Evolutionary conservation across 169 alveolate species (phyloP).

Genomic region (Eimeria acervulina): DNA sequence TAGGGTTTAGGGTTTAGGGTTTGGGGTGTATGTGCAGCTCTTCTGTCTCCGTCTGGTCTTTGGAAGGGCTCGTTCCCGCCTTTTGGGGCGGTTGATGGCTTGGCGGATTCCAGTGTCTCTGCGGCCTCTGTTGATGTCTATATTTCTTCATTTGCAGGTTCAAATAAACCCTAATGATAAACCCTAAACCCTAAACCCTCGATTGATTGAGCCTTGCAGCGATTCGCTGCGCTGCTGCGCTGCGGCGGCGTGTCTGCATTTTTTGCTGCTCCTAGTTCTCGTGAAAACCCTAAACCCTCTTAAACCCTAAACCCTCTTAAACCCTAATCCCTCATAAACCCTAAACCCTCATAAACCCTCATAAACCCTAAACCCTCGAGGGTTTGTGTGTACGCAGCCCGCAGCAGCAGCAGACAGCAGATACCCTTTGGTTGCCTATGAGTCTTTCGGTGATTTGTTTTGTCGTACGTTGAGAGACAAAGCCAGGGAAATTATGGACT

Average conservation of each 20-base stretch:
- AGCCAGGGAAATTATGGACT: constrained; percentile 6
- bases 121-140: neutral
- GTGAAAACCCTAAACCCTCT: no score
- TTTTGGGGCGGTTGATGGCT: neutral
- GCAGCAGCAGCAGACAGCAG: constrained; percentile 95
- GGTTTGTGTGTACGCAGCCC: constrained; percentile 88
- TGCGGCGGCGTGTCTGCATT: no score
- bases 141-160: neutral
- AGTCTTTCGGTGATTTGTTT: constrained; percentile 91
- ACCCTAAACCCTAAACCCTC: constrained; percentile 42
- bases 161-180: neutral
- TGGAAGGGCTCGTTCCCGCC: constrained; percentile 13
- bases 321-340: neutral
- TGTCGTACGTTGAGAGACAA: constrained; percentile 92
- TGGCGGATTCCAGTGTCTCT: neutral
- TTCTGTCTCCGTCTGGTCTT: neutral
- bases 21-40: neutral
- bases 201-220: neutral
- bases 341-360: neutral
- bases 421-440: constrained; percentile 93
- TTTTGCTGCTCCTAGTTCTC: no score
- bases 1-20: constrained; percentile 9
- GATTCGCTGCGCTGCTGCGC: no score
- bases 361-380: constrained; percentile 37
- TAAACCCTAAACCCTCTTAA: neutral